A percentile compares a stretch with the other conserved stretches of the same genome.
phyloP scores from a whole-genome alignment of 2,329 filamentous ascomycete genomes.

The Stachybotrys elegans region DNA sequence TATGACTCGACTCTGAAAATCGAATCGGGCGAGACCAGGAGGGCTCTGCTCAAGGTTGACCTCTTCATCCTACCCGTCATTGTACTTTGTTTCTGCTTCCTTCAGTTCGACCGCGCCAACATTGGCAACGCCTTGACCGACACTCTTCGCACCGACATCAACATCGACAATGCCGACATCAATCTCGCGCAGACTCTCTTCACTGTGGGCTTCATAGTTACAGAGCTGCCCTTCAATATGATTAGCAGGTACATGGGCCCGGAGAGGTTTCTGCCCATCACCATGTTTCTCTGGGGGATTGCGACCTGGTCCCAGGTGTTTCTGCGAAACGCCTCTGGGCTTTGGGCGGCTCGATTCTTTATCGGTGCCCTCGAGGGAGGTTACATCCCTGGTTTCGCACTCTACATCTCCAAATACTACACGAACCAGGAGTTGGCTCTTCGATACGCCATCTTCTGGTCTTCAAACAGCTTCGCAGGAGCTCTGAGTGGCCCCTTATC shows the following conservation, averaged over 20 bases:
- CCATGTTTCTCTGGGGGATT: slow-evolving; percentile 23
- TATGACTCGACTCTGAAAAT: slow-evolving; percentile 15
- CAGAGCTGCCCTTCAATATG: slow-evolving; percentile 28
- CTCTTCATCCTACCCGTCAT: slow-evolving; percentile 22
- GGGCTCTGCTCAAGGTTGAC: slow-evolving; percentile 19
- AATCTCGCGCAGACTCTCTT: slow-evolving; percentile 48
- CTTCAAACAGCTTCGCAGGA: slow-evolving; percentile 21
- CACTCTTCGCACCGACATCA: slow-evolving; percentile 40
- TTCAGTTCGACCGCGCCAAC: slow-evolving; percentile 30
- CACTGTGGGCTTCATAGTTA: slow-evolving; percentile 43
- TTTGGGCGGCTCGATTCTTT: slow-evolving; percentile 21
- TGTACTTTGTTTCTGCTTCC: slow-evolving; percentile 24
- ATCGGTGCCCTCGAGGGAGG: slow-evolving; percentile 24
- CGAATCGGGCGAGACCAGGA: slow-evolving; percentile 7
- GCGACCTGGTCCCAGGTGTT: slow-evolving; percentile 23
- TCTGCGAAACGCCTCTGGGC: slow-evolving; percentile 15
- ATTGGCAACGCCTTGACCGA: slow-evolving; percentile 49
- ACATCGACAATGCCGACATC: slow-evolving; percentile 43
- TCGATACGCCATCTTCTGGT: slow-evolving; percentile 24
- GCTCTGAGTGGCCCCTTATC: slow-evolving; percentile 20
- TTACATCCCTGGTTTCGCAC: slow-evolving; percentile 24
- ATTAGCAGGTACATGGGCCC: slow-evolving; percentile 21
- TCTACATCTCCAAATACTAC: slow-evolving; percentile 24
- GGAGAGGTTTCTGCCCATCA: slow-evolving; percentile 20
- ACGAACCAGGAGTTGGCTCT: slow-evolving; percentile 22